Conservation (phyloP, 768 basidiomycete genomes). For the Leccinellum luteum region DNA sequence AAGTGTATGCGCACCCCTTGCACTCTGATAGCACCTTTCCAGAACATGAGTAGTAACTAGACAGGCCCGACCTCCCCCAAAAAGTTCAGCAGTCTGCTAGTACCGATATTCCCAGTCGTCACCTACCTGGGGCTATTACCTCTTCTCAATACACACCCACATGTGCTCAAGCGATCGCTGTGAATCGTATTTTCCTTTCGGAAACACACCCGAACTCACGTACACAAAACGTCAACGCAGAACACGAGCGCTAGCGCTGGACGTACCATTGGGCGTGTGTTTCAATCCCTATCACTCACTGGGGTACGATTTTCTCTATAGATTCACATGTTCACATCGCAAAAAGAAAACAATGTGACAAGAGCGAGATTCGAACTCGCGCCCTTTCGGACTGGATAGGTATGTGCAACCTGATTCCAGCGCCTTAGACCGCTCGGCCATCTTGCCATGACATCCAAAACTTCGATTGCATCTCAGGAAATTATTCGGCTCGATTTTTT, state of each 20-base stretch:
- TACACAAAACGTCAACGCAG: neutral
- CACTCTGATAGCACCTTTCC: neutral
- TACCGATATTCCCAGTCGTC: neutral
- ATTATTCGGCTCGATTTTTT: neutral
- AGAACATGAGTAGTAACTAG: neutral
- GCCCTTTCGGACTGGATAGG: slow-evolving; percentile 27
- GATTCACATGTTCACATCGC: neutral
- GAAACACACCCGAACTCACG: neutral
- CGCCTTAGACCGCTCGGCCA: slow-evolving; percentile 64
- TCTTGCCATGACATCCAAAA: slow-evolving; percentile 27
- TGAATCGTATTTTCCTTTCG: too few species aligned
- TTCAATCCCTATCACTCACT: neutral
- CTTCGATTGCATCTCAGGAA: neutral
- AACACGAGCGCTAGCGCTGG: too few species aligned
- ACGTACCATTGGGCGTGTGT: too few species aligned
- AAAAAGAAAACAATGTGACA: slow-evolving; percentile 25
- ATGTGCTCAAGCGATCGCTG: too few species aligned
- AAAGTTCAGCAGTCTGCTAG: neutral
- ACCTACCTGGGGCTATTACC: neutral
- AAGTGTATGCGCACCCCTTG: neutral
- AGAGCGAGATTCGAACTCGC: slow-evolving; percentile 39
- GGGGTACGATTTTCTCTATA: too few species aligned
- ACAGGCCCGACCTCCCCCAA: neutral
- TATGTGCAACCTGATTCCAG: slow-evolving; percentile 45
- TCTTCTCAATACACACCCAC: neutral